Evolutionary conservation across 192 early-diverging fungal species (phyloP).

Genomic region (Lunasporangiospora selenospora): DNA sequence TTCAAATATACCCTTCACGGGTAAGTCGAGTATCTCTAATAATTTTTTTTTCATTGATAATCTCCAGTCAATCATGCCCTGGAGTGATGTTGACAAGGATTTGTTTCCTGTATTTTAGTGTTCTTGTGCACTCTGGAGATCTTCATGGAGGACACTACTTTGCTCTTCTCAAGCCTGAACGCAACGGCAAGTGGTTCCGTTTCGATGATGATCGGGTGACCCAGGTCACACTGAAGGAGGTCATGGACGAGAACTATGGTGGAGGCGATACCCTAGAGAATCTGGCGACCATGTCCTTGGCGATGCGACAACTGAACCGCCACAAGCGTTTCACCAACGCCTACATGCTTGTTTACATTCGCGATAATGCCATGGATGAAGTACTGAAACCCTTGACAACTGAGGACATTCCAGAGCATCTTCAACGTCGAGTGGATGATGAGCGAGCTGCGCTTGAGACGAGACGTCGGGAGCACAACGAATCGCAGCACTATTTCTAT

Average conservation of each 20-base stretch:
- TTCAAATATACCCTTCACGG: slow-evolving; percentile 87
- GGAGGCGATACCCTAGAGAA: slow-evolving; percentile 65
- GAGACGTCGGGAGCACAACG: slow-evolving; percentile 70
- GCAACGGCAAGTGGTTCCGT: slow-evolving; percentile 84
- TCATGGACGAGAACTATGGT: slow-evolving; percentile 95
- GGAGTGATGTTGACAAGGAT: neutral
- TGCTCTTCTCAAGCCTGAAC: slow-evolving; percentile 84
- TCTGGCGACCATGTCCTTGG: slow-evolving; percentile 35
- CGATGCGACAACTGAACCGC: slow-evolving; percentile 52
- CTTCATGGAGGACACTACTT: slow-evolving; percentile 94
- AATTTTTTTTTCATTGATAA: neutral
- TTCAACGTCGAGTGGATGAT: slow-evolving; percentile 70
- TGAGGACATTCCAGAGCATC: slow-evolving; percentile 83
- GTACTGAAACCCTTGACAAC: slow-evolving; percentile 71
- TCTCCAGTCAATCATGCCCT: neutral
- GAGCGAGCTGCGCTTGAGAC: slow-evolving; percentile 66
- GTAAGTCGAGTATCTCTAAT: slow-evolving; percentile 51
- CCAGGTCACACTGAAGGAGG: slow-evolving; percentile 78
- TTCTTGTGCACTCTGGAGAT: slow-evolving; percentile 95
- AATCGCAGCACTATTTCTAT: slow-evolving; percentile 71
- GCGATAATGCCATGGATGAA: slow-evolving; percentile 73
- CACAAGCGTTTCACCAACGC: slow-evolving; percentile 93
- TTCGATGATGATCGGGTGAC: slow-evolving; percentile 97
- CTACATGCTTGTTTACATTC: slow-evolving; percentile 99
- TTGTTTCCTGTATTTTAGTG: slow-evolving; percentile 55